These are phyloP conservation scores for Ophiostoma himal-ulmi DNA, from an alignment of 2,329 filamentous ascomycete genomes.

Conservation along the genomic window DNA sequence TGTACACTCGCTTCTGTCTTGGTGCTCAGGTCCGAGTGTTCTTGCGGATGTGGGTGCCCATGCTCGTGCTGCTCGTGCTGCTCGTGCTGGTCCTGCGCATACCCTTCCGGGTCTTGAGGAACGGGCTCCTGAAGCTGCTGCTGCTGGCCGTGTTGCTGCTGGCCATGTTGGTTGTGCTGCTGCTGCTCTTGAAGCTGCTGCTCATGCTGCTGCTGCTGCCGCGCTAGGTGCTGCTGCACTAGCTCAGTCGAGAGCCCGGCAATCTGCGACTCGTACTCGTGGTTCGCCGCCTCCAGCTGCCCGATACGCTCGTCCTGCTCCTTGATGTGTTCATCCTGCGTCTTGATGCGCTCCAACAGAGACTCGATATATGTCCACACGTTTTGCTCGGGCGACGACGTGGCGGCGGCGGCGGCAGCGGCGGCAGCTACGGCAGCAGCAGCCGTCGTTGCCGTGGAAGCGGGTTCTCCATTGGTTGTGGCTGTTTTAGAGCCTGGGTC, in stretches of 20 bases:
- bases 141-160: too few relatives aligned
- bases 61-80: neutral
- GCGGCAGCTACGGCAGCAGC: neutral
- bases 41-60: neutral
- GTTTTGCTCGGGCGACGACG: slow-evolving; percentile 59
- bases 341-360: slow-evolving; percentile 56
- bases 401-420: slow-evolving; percentile 45
- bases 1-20: neutral
- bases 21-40: neutral
- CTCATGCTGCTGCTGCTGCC: neutral
- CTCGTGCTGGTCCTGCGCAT: neutral
- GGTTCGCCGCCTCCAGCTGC: slow-evolving; percentile 39
- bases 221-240: slow-evolving; percentile 11
- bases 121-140: neutral
- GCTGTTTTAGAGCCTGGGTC: neutral
- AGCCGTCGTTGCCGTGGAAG: slow-evolving; percentile 33
- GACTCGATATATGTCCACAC: slow-evolving; percentile 68
- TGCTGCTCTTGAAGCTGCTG: neutral
- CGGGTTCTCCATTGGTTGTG: neutral
- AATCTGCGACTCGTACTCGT: slow-evolving; percentile 36
- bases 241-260: slow-evolving; percentile 31
- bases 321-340: slow-evolving; percentile 40
- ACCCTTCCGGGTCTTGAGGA: neutral
- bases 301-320: slow-evolving; percentile 29
- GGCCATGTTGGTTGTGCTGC: neutral